Conservation (phyloP, 306 rosid species). For the Castanea crenata region DNA sequence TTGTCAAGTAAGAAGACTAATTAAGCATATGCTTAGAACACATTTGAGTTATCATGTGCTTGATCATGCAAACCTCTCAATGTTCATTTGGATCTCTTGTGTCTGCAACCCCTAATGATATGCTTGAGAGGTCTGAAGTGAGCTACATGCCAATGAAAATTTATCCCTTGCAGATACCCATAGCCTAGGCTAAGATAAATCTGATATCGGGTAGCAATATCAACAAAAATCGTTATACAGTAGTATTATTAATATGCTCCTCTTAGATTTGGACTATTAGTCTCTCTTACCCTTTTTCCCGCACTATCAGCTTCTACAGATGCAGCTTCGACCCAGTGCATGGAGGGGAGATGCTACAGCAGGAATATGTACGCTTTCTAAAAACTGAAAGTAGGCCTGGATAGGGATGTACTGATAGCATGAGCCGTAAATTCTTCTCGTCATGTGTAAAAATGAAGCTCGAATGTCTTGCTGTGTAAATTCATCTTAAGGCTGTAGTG, state of each 20-base stretch:
- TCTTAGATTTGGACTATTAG: neutral
- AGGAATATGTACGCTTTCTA: constrained; percentile 64
- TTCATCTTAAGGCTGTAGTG: neutral
- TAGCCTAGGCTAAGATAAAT: neutral
- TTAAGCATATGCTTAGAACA: neutral
- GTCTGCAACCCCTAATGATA: neutral
- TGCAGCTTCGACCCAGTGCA: constrained; percentile 66
- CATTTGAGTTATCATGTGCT: too few relatives aligned
- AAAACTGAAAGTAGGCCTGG: constrained; percentile 38
- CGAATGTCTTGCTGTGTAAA: neutral
- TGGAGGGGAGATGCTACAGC: constrained; percentile 78
- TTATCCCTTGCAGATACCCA: neutral
- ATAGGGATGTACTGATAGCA: constrained; percentile 19
- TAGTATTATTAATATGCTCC: neutral
- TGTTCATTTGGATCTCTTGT: neutral
- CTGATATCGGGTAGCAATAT: neutral
- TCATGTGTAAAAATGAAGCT: constrained; percentile 38
- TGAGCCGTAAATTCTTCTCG: constrained; percentile 14
- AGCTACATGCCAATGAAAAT: neutral
- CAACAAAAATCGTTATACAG: neutral
- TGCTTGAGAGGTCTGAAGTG: neutral
- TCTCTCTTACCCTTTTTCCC: constrained; percentile 6
- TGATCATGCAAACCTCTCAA: neutral
- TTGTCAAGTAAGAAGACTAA: neutral
- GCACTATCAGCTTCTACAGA: constrained; percentile 59